Percentiles rank a stretch among this genome's conserved stretches.
Conservation (phyloP, 2,329 filamentous ascomycete species). For the Cytospora chrysosperma region DNA sequence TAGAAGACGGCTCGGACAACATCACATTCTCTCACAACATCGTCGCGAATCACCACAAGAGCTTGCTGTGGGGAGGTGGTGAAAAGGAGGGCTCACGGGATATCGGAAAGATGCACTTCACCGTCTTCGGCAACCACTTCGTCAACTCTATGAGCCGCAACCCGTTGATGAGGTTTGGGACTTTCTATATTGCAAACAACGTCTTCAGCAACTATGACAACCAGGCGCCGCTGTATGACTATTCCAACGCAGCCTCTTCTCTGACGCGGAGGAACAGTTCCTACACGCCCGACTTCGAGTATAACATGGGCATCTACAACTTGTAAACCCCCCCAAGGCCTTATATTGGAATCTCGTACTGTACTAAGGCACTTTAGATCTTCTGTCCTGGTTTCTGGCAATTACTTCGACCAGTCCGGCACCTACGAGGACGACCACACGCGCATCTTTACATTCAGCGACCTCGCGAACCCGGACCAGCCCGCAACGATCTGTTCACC, state of each 20-base stretch:
- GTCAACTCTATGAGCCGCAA: constrained; percentile 15
- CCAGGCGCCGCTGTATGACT: neutral
- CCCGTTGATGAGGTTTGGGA: constrained; percentile 12
- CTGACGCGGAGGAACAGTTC: neutral
- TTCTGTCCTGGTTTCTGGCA: constrained; percentile 6
- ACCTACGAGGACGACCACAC: neutral
- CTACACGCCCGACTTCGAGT: constrained; percentile 7
- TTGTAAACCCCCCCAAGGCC: neutral
- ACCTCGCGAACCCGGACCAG: neutral
- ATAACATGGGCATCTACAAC: constrained; percentile 11
- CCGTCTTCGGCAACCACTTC: constrained; percentile 11
- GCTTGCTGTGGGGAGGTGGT: constrained; percentile 4
- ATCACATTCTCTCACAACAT: constrained; percentile 14
- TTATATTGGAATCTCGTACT: too few species aligned
- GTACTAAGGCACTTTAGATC: too few species aligned
- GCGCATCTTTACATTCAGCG: constrained; percentile 3
- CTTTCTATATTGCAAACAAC: constrained; percentile 11
- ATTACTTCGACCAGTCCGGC: constrained; percentile 12
- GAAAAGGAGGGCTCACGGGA: constrained; percentile 10
- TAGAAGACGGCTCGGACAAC: constrained; percentile 10
- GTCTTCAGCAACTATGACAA: constrained; percentile 11
- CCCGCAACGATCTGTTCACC: constrained; percentile 10
- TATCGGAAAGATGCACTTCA: constrained; percentile 12
- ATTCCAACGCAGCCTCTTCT: neutral
- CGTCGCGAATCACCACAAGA: constrained; percentile 16